Evolutionary conservation across 805 yeast genomes (phyloP), one percentile per base, ranked within the genome.

Genomic region (Trichomonascus vanleenenianus): DNA sequence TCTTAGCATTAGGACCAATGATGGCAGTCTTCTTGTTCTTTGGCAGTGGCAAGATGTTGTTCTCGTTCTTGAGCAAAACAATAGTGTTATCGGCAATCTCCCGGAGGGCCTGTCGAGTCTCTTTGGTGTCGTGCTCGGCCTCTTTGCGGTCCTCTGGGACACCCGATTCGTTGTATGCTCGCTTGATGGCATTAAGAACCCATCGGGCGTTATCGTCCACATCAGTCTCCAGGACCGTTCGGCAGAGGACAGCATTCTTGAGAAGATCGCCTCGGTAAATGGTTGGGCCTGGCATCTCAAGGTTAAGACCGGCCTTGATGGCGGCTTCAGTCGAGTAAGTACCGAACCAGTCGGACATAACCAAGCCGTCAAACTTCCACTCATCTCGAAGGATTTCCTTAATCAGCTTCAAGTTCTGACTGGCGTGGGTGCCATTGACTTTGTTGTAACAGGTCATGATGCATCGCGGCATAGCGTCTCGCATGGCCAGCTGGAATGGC

Each of bases 271-370:
- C 61, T 51, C 71, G 63, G 63, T 79, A 70, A 39, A 71, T 60
- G 2, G 78, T 63, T 15, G 78, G 76, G 32, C 85, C 85, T 1
- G 85, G 85, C 82, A 78, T 77, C 59, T 80, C 85, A 53, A 80
- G 63, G 56, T 78, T 81, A 45, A 80, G 63, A 6, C 85, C 84
- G 31, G 76, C 75, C 35, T 71, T 67, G 40, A 79, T 57, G 11
- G 80, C 54, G 37, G 67, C 71, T 37, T 64, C 66, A 32, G 64
- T 62, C 12, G 79, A 67, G 58, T 74, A 78, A 8, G 71, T 68
- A 20, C 85, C 85, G 56, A 56, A 73, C 85, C 85, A 79, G 61
- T 79, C 85, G 25, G 80, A 73, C 78, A 80, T 76, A 31, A 72
- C 58, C 33, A 72, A 58, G 38, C 85, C 85, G 6, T 73, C 64